Evolutionary conservation across 176 grass and related monocot genomes (phyloP), one percentile per base, ranked within the genome.

Genomic region (Eremochloa ophiuroides): DNA sequence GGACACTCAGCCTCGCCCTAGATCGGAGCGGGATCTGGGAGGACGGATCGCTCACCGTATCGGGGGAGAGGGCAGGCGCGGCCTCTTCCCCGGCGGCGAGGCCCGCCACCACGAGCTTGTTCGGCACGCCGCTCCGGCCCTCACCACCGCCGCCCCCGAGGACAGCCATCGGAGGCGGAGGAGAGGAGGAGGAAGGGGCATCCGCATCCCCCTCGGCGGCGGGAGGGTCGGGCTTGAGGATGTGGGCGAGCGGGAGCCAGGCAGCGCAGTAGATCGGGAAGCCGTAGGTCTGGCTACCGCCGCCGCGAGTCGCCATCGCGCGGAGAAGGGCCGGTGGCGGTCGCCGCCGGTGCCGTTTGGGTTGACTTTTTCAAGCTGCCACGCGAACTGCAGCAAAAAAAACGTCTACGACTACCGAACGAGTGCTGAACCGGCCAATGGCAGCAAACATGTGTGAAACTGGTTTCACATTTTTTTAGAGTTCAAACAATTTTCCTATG

Each of bases 221-320:
- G 0, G 87, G 59, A 2, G 75, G 42, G 39, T 82, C 41, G 7
- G 89, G 39, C 17, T 69, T 42, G 27, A 85, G 74, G 87, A 90
- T 93, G 87, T 95, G 87, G 42, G 83, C 85, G 7, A 95, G 77
- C 62, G 97, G 93, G 15, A 96, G 73, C 91, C 93, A 99, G 30
- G 86, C 70, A 13, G 93, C 89, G 85, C 89, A 99, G 87, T 91
- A 99, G 87, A 99, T 96, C 48, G 93, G 97, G 80, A 95, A 93
- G 38, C 93, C 91, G 75, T 99, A 99, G 39, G 93, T 91, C 89
- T 84, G 83, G 22, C 69, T 50, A 29, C 76, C 86, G 11, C 89
- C 76, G 31, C 78, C 74, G 47, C 82, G 87, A 28, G 61, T 48
- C 11, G 82, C 63, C 87, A 89, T 89, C 77, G 41, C 46, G 3